Conservation (phyloP, 257 asterid species). For the Ilex aquifolium region DNA sequence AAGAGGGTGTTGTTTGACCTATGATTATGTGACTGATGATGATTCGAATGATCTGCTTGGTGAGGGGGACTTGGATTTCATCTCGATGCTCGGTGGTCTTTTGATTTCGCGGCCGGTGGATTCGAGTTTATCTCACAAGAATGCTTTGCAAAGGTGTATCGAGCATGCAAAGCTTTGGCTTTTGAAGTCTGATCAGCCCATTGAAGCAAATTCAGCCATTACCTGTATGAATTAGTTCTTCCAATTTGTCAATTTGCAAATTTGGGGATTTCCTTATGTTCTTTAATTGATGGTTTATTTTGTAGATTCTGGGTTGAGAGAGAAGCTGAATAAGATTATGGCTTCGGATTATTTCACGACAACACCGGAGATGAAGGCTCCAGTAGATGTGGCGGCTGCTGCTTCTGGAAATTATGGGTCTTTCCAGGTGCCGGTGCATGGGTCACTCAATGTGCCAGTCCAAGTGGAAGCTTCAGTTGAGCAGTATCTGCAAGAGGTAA, state of each 20-base stretch:
- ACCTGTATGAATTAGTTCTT: conserved; percentile 47
- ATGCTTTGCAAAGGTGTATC: conserved; percentile 51
- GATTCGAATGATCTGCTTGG: conserved; percentile 55
- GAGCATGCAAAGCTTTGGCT: conserved; percentile 83
- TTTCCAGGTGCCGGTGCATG: conserved; percentile 50
- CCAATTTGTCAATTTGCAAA: background rate
- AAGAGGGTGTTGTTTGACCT: conserved; percentile 77
- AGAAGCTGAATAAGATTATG: conserved; percentile 57
- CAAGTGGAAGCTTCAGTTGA: conserved; percentile 31
- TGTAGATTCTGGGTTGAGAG: conserved; percentile 54
- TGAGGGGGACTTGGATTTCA: conserved; percentile 73
- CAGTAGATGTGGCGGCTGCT: conserved; percentile 57
- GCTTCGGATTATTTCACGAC: conserved; percentile 60
- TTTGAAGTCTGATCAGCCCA: conserved; percentile 45
- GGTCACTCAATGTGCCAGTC: conserved; percentile 25
- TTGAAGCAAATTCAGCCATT: conserved; percentile 39
- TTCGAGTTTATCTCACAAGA: conserved; percentile 65
- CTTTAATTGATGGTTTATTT: background rate
- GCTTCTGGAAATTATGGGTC: conserved; percentile 48
- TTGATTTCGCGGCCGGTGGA: conserved; percentile 57
- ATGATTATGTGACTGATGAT: conserved; percentile 83
- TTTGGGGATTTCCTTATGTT: background rate
- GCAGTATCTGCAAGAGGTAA: conserved; percentile 53
- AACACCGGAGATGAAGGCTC: conserved; percentile 50
- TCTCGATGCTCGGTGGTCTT: conserved; percentile 53